Conservation (phyloP, 805 yeast genomes). For the Spathaspora hagerdaliae region DNA sequence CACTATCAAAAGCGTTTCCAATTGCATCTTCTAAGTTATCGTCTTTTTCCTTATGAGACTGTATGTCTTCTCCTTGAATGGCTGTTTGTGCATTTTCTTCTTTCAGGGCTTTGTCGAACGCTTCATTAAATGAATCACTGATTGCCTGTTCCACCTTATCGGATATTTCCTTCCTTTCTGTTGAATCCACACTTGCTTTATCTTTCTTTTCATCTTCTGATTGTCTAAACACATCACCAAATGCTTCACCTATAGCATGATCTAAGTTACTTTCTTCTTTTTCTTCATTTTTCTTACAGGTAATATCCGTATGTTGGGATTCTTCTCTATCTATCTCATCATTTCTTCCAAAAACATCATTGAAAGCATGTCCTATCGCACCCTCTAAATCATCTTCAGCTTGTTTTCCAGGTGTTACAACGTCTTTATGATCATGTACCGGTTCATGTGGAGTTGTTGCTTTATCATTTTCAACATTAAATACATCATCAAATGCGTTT, state of each 20-base stretch:
- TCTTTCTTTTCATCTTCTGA: neutral
- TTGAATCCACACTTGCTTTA: no score
- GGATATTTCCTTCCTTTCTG: neutral
- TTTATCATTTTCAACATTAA: neutral
- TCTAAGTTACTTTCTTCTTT: no score
- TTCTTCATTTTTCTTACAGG: no score
- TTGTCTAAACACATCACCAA: neutral
- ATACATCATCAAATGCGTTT: constrained; percentile 17
- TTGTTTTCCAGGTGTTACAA: neutral
- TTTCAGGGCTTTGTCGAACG: neutral
- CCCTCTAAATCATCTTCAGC: constrained; percentile 8
- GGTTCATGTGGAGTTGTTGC: neutral
- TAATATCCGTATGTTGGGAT: neutral
- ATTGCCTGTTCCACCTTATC: constrained; percentile 18
- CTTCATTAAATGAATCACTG: constrained; percentile 30
- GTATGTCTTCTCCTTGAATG: no score
- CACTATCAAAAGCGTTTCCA: constrained; percentile 1
- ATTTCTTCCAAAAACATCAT: neutral
- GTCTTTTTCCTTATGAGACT: neutral
- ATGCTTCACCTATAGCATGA: neutral
- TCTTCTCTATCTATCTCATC: neutral
- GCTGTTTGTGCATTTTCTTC: no score
- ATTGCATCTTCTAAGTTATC: constrained; percentile 8
- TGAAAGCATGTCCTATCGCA: constrained; percentile 5
- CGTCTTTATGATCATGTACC: neutral